Percentiles rank a stretch among this genome's conserved stretches.
These are phyloP conservation scores for Obelidium mucronatum DNA, from an alignment of 192 early-diverging fungal species.

Conservation along the genomic window DNA sequence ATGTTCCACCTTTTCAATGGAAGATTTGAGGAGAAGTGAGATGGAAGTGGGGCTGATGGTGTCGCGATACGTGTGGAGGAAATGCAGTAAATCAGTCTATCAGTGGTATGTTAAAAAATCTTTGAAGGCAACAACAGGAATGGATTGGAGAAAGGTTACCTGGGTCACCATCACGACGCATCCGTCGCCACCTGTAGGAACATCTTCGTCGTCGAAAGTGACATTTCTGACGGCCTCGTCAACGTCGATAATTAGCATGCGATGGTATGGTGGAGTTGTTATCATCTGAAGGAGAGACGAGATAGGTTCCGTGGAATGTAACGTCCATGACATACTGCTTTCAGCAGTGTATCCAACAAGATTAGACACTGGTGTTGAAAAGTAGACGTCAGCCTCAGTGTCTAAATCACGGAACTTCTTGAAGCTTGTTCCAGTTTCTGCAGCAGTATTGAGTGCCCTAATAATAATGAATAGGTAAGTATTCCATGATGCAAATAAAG, in stretches of 20 bases:
- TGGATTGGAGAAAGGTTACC: no score
- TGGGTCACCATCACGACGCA: constrained; percentile 48
- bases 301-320: constrained; percentile 47
- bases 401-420: constrained; percentile 11
- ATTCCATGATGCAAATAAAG: no score
- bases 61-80: constrained; percentile 29
- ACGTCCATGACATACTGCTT: constrained; percentile 43
- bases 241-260: constrained; percentile 54
- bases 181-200: background rate
- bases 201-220: background rate
- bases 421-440: background rate
- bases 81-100: constrained; percentile 46
- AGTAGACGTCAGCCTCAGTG: constrained; percentile 46
- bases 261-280: constrained; percentile 46
- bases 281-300: constrained; percentile 51
- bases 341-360: constrained; percentile 49
- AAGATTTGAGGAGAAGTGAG: constrained; percentile 16
- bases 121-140: background rate
- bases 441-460: background rate
- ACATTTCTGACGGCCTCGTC: constrained; percentile 20
- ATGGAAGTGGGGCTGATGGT: constrained; percentile 28
- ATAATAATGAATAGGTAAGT: background rate
- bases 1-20: constrained; percentile 12
- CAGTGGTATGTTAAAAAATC: background rate
- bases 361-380: constrained; percentile 42